phyloP scores from a whole-genome alignment of 352 stramenopile genomes.

The Globisporangium nagaii region DNA sequence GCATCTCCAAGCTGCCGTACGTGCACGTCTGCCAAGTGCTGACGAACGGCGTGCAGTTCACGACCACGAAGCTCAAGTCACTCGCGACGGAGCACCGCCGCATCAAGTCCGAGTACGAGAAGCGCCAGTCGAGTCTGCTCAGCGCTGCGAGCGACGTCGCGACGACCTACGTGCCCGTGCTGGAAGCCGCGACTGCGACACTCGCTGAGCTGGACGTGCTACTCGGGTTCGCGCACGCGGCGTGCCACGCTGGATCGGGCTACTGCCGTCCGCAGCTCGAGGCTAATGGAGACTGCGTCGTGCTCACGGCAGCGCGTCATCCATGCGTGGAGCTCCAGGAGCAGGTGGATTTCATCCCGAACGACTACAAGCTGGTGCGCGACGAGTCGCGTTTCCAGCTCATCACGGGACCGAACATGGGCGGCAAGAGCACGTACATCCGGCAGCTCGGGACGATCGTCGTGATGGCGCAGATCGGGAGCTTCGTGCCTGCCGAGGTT shows the following conservation, averaged over 20 bases:
- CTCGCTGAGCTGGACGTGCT: conserved; percentile 95
- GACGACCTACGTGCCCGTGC: conserved; percentile 93
- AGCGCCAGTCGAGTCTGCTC: conserved; percentile 89
- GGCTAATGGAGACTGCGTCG: conserved; percentile 50
- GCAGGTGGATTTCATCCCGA: conserved; percentile 95
- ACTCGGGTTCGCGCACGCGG: conserved; percentile 91
- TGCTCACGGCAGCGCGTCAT: conserved; percentile 89
- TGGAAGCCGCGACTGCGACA: conserved; percentile 87
- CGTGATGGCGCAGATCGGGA: conserved; percentile 96
- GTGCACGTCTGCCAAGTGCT: conserved; percentile 94
- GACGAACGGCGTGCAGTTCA: conserved; percentile 98
- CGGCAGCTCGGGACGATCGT: conserved; percentile 93
- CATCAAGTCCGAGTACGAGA: conserved; percentile 88
- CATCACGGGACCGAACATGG: conserved; percentile 99
- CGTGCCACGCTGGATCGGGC: conserved; percentile 86
- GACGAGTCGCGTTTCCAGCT: conserved; percentile 89
- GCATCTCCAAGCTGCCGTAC: conserved; percentile 81
- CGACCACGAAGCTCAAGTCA: conserved; percentile 87
- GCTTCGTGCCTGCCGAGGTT: conserved; percentile 92
- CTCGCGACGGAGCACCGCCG: conserved; percentile 84
- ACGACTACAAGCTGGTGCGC: conserved; percentile 91
- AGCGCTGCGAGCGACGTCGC: conserved; percentile 92
- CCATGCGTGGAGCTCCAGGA: conserved; percentile 99
- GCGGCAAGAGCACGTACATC: conserved; percentile 99
- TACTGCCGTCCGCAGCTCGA: conserved; percentile 67